A percentile compares a stretch with the other conserved stretches of the same genome.
Evolutionary conservation across 2,329 filamentous ascomycete species (phyloP).

Genomic region (Acarospora socialis): DNA sequence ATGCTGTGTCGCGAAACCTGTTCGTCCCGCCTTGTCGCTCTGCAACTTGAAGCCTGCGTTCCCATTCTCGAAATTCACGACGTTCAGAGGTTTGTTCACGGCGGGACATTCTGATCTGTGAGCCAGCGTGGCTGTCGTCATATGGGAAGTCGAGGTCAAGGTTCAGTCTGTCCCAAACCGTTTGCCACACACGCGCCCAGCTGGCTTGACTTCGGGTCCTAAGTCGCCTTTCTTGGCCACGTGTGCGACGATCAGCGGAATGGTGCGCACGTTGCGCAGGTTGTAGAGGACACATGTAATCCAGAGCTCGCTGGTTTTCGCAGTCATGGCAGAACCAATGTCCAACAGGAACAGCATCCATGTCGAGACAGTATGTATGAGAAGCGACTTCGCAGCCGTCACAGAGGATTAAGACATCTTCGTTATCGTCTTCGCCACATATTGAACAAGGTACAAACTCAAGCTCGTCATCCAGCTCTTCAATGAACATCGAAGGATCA

Average conservation of each 20-base stretch:
- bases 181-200: constrained; percentile 76
- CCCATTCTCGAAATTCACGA: constrained; percentile 56
- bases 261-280: constrained; percentile 24
- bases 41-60: constrained; percentile 69
- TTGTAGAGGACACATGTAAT: constrained; percentile 21
- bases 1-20: constrained; percentile 55
- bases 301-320: constrained; percentile 32
- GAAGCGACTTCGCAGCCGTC: constrained; percentile 82
- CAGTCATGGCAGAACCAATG: constrained; percentile 91
- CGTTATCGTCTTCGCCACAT: constrained; percentile 66
- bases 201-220: constrained; percentile 30
- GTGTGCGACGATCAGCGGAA: constrained; percentile 36
- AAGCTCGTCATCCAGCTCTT: constrained; percentile 53
- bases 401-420: constrained; percentile 76
- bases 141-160: constrained; percentile 78
- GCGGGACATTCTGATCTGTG: constrained; percentile 42
- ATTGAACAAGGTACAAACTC: constrained; percentile 64
- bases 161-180: constrained; percentile 65
- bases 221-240: constrained; percentile 29
- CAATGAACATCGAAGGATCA: constrained; percentile 64
- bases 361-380: constrained; percentile 81
- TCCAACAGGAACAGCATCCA: constrained; percentile 60
- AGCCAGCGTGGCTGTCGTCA: constrained; percentile 50
- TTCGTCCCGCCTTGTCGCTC: constrained; percentile 61
- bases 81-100: constrained; percentile 35